A percentile compares a stretch with the other conserved stretches of the same genome.
These are phyloP conservation scores for Fusarium kyushuense DNA, from an alignment of 2,329 filamentous ascomycete species.

Conservation along the genomic window DNA sequence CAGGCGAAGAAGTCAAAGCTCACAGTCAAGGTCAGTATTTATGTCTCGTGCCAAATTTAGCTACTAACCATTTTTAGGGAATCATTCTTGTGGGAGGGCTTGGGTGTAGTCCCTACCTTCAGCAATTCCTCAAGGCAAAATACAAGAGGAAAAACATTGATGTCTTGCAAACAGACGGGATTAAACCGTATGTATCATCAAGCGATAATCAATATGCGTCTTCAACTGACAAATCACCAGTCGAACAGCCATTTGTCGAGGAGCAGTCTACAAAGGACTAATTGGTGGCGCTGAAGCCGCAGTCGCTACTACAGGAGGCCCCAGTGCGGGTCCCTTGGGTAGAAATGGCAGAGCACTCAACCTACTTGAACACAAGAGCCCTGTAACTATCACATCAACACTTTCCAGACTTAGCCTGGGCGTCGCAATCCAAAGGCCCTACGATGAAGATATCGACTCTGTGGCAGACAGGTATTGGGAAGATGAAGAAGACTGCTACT, in stretches of 20 bases:
- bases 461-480: neutral
- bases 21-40: neutral
- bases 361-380: neutral
- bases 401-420: neutral
- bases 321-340: no score
- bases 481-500: neutral
- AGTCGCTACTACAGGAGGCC: no score
- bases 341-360: no score
- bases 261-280: slow-evolving; percentile 2
- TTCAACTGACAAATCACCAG: neutral
- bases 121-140: neutral
- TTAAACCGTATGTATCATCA: neutral
- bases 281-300: no score
- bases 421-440: neutral
- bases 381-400: neutral
- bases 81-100: slow-evolving; percentile 6
- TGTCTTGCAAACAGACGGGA: neutral
- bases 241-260: slow-evolving; percentile 4
- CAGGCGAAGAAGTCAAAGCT: neutral
- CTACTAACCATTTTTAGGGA: neutral
- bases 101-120: slow-evolving; percentile 2
- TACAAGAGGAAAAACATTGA: neutral
- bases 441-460: neutral
- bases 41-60: no score
- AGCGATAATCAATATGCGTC: no score